These are phyloP conservation scores for Pythium dissimile DNA, from an alignment of 352 stramenopile species.

Conservation along the genomic window DNA sequence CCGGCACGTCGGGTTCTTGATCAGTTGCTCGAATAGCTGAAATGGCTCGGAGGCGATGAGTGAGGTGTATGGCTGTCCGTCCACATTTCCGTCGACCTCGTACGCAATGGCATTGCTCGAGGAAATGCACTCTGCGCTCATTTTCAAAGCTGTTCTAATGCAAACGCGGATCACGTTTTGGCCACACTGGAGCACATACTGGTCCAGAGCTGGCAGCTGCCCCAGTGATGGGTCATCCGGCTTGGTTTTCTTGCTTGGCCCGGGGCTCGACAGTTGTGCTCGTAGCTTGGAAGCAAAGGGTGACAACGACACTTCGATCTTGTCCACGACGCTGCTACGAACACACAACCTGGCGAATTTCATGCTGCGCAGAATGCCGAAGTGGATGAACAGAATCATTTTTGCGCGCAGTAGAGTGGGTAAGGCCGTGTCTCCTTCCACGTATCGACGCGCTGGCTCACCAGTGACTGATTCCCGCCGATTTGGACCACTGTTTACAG, in stretches of 20 bases:
- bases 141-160: constrained; percentile 61
- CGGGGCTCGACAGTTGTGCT: constrained; percentile 29
- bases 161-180: constrained; percentile 51
- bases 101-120: constrained; percentile 25
- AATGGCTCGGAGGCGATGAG: constrained; percentile 47
- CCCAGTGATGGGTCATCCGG: neutral
- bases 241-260: neutral
- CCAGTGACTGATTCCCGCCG: neutral
- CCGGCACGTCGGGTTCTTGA: constrained; percentile 47
- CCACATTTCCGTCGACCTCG: constrained; percentile 14
- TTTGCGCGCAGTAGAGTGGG: constrained; percentile 50
- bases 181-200: constrained; percentile 61
- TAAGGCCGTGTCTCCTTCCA: neutral
- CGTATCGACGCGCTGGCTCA: constrained; percentile 6
- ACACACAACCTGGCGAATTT: constrained; percentile 24
- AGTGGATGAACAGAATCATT: constrained; percentile 53
- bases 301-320: constrained; percentile 18
- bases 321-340: neutral
- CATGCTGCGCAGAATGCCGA: constrained; percentile 47
- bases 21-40: constrained; percentile 39
- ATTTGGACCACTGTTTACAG: neutral
- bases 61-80: constrained; percentile 10
- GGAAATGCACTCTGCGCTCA: constrained; percentile 63
- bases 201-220: constrained; percentile 18
- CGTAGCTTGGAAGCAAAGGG: constrained; percentile 33